Conservation (phyloP, 140 eudicot species). For the Erigeron philadelphicus region DNA sequence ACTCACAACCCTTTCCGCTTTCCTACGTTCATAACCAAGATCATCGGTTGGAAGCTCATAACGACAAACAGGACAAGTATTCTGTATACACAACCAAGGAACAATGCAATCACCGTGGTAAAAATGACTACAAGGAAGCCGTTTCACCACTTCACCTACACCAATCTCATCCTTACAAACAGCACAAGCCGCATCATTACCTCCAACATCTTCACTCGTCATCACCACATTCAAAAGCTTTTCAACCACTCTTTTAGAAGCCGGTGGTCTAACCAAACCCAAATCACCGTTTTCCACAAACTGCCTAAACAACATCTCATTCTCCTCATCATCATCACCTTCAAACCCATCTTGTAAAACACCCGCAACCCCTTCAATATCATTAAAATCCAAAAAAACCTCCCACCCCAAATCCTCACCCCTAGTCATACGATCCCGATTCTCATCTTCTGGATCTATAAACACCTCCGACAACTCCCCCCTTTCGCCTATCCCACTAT, state of each 20-base stretch:
- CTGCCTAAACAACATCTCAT: conserved; percentile 56
- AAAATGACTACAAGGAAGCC: conserved; percentile 50
- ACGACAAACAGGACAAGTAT: conserved; percentile 76
- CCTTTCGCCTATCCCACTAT: conserved; percentile 40
- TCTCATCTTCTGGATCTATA: conserved; percentile 36
- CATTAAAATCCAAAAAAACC: conserved; percentile 44
- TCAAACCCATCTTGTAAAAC: conserved; percentile 33
- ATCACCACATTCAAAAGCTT: conserved; percentile 36
- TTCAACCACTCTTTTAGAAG: conserved; percentile 43
- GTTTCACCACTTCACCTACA: conserved; percentile 42
- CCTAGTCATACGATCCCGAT: conserved; percentile 8
- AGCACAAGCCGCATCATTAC: conserved; percentile 40
- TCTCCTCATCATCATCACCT: conserved; percentile 36
- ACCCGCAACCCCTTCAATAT: conserved; percentile 27
- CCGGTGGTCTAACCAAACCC: conserved; percentile 44
- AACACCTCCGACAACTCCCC: conserved; percentile 40
- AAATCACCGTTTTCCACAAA: conserved; percentile 43
- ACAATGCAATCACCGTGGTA: conserved; percentile 63
- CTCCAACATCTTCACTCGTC: conserved; percentile 33
- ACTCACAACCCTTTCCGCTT: conserved; percentile 37
- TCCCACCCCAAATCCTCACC: conserved; percentile 54
- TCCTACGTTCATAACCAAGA: conserved; percentile 55
- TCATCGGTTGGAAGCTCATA: conserved; percentile 62
- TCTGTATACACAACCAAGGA: conserved; percentile 56
- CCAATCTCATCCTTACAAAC: conserved; percentile 64